Evolutionary conservation across 345 rosid species (phyloP), one percentile per base, ranked within the genome.

Genomic region (Sisymbrium irio): DNA sequence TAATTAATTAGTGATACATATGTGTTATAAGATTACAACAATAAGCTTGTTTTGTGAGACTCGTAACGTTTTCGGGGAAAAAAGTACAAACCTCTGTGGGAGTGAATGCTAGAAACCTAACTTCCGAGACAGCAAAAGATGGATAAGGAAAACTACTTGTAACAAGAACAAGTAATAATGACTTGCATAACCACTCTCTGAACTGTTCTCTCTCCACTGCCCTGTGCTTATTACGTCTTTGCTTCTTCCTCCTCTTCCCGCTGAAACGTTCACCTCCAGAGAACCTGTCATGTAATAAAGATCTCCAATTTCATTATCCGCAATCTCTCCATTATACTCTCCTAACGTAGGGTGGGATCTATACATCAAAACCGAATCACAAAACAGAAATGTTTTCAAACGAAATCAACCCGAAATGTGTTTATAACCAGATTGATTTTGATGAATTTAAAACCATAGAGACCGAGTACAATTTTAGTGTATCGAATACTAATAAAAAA

Each of bases 261-360:
- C 87, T 2, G 98, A 84, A 6, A 93, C 96, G 40, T 89, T 91
- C 58, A 91, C 97, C 0, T 90, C 82, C 69, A 15, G 69, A 8
- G 96, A 83, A 76, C 97, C 98, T 93, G 61, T 51, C 5, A 45
- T 22, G 6, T 44, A 27, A 17, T 30, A 28, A 22, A 62, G 28
- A 15, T 72, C 47, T 9, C 27, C 53, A 18, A 18, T 13, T 40
- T 40, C 44, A 40, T 3, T 40, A 40, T 40, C 44, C 12, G 44
- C 44, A 40, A 2, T 47, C 13, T 47, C 13, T 3, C 6, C 22
- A 18, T 9, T 13, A 19, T 4, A 18, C 5, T 18, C 53, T 47
- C 51, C 11, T n/a, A 17, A 8, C 17, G 13, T 49, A 40, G 2
- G 27, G 27, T 58, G n/a, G 5, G 28, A 35, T 18, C 5, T 18